Evolutionary conservation across 129 eudicot genomes (phyloP), one percentile per base, ranked within the genome.

Genomic region (Heracleum sosnowskyi): DNA sequence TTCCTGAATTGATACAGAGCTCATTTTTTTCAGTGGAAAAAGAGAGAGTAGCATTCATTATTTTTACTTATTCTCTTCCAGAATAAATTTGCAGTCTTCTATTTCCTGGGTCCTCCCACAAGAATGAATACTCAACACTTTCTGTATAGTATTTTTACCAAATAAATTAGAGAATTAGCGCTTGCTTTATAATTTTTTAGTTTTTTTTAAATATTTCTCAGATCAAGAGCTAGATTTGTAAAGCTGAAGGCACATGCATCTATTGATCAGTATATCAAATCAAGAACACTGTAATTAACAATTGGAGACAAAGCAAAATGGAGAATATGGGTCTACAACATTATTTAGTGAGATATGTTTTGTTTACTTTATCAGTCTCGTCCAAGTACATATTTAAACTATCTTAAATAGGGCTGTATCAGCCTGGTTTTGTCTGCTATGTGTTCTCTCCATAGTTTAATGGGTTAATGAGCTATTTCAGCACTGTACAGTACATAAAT

Each of bases 371-470:
- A 57, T 57, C 16, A 57, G 33, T 60, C 33, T 60, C 17, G 1
- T 60, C 68, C 33, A 60, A 26, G 68, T 60, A 60, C 68, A 60
- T 60, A 60, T 60, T 60, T 11, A 68, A n/a, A 71, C 55, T 24
- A 40, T 73, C 36, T 73, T 41, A 73, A 73, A 73, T 73, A 73
- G 41, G 41, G 53, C 55, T 73, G 41, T 73, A 73, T 24, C 18
- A 24, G 53, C 36, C 76, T 41, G 76, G 36, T 41, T 16, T 4
- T 35, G 73, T 68, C 73, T 68, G 68, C 68, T 26, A 13, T n/a
- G 29, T 60, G 68, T 26, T 60, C 34, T 26, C 31, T 10, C 64
- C 7, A 24, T n/a, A 20, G 26, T 53, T 7, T 5, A 20, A 1
- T 51, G 4, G 17, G 12, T n/a, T n/a, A n/a, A n/a, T n/a, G n/a